Conservation (phyloP, 192 early-diverging fungal genomes). For the Glomus cerebriforme region DNA sequence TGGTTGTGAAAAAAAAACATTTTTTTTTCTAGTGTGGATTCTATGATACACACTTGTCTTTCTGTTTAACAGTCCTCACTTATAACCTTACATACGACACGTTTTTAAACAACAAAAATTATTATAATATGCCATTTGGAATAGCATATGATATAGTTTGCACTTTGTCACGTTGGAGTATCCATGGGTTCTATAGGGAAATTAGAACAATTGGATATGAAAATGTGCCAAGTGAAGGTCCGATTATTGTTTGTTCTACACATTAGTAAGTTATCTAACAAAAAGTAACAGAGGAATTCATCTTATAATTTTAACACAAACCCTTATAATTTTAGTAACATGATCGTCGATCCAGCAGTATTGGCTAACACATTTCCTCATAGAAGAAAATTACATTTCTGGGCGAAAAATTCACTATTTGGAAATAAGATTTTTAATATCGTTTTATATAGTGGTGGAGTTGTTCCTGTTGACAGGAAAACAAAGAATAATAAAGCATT, state of each 20-base stretch:
- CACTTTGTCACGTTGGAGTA: constrained; percentile 38
- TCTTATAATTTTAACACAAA: neutral
- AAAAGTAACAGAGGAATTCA: neutral
- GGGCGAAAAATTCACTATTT: constrained; percentile 57
- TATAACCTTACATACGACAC: too few relatives aligned
- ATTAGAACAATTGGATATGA: constrained; percentile 39
- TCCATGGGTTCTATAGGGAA: constrained; percentile 47
- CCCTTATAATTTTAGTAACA: constrained; percentile 41
- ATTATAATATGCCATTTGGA: constrained; percentile 47
- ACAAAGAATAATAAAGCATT: constrained; percentile 50
- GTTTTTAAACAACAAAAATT: too few relatives aligned
- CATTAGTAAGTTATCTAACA: constrained; percentile 31
- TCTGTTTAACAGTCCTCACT: too few relatives aligned
- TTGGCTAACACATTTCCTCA: constrained; percentile 46
- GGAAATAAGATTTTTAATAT: constrained; percentile 32
- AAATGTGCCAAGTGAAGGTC: constrained; percentile 42
- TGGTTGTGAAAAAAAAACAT: too few relatives aligned
- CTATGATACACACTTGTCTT: too few relatives aligned
- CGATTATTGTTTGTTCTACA: constrained; percentile 37
- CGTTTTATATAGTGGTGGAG: constrained; percentile 44
- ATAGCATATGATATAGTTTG: constrained; percentile 37
- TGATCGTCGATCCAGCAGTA: constrained; percentile 52
- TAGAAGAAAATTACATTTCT: constrained; percentile 48
- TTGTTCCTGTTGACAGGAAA: constrained; percentile 52
- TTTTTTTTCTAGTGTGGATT: too few relatives aligned